Conservation (phyloP, 805 yeast species). For the Yarrowia yakushimensis region DNA sequence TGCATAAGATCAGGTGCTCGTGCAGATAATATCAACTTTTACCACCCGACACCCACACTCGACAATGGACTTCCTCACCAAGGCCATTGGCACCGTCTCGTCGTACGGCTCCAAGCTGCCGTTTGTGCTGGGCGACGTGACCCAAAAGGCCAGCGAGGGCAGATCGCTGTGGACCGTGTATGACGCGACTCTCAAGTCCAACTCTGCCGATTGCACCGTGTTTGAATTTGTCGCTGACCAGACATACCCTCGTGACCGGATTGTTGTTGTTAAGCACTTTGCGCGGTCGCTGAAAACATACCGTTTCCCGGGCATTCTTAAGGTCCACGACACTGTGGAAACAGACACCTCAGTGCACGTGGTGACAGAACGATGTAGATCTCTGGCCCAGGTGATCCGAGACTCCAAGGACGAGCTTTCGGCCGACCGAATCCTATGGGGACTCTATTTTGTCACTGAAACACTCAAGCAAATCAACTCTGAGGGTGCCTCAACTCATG, state of each 20-base stretch:
- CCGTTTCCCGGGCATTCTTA: conserved; percentile 66
- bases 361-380: conserved; percentile 63
- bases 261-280: conserved; percentile 46
- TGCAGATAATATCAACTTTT: conserved; percentile 6
- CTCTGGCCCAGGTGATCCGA: conserved; percentile 45
- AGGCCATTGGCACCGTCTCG: conserved; percentile 33
- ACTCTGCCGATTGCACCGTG: conserved; percentile 50
- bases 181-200: conserved; percentile 50
- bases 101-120: conserved; percentile 35
- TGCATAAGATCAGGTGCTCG: conserved; percentile 13
- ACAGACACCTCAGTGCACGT: conserved; percentile 55
- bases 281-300: conserved; percentile 51
- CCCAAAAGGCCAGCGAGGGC: conserved; percentile 35
- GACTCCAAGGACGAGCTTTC: conserved; percentile 32
- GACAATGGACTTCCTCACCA: conserved; percentile 37
- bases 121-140: conserved; percentile 33
- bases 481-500: conserved; percentile 58
- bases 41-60: background rate
- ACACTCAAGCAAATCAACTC: conserved; percentile 57
- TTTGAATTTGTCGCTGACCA: conserved; percentile 58
- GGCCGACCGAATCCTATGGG: conserved; percentile 46
- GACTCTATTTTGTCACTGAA: conserved; percentile 50
- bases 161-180: conserved; percentile 60
- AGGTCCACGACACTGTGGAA: conserved; percentile 61
- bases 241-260: conserved; percentile 34